A percentile compares a stretch with the other conserved stretches of the same genome.
Evolutionary conservation across 805 yeast species (phyloP).

Genomic region (Candida pseudofarinosa): DNA sequence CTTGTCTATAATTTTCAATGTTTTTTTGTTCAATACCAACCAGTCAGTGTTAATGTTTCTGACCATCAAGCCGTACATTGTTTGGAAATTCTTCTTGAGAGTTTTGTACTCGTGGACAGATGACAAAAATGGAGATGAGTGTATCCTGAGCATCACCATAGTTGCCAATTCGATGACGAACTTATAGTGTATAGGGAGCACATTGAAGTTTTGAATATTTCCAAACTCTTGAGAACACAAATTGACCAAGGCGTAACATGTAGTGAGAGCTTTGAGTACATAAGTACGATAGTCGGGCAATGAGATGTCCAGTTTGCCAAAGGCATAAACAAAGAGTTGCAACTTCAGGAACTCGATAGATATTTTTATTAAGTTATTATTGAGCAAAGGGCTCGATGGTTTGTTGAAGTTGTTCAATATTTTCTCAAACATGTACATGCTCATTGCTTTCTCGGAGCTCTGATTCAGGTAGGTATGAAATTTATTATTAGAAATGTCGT

Average conservation of each 20-base stretch:
- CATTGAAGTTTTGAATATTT: constrained; percentile 20
- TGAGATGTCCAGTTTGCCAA: constrained; percentile 22
- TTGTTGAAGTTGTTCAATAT: constrained; percentile 29
- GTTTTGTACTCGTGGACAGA: constrained; percentile 20
- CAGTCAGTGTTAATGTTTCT: constrained; percentile 15
- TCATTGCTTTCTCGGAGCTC: constrained; percentile 29
- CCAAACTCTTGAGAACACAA: constrained; percentile 17
- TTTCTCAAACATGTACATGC: constrained; percentile 40
- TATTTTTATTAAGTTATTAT: constrained; percentile 22
- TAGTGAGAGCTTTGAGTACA: constrained; percentile 22
- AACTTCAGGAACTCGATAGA: constrained; percentile 35
- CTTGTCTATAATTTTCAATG: constrained; percentile 20
- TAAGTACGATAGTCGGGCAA: constrained; percentile 24
- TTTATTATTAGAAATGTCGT: constrained; percentile 21
- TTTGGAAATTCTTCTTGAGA: constrained; percentile 21
- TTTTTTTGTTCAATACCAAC: constrained; percentile 19
- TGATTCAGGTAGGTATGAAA: constrained; percentile 7
- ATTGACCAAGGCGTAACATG: constrained; percentile 25
- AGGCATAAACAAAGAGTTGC: constrained; percentile 34
- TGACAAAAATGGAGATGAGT: constrained; percentile 27
- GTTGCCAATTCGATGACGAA: constrained; percentile 33
- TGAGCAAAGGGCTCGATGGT: constrained; percentile 13
- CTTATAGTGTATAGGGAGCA: constrained; percentile 38
- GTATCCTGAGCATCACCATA: constrained; percentile 28
- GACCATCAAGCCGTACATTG: constrained; percentile 15